A percentile compares a stretch with the other conserved stretches of the same genome.
Evolutionary conservation across 2,329 filamentous ascomycete species (phyloP).

Genomic region (Penicillium sp.): DNA sequence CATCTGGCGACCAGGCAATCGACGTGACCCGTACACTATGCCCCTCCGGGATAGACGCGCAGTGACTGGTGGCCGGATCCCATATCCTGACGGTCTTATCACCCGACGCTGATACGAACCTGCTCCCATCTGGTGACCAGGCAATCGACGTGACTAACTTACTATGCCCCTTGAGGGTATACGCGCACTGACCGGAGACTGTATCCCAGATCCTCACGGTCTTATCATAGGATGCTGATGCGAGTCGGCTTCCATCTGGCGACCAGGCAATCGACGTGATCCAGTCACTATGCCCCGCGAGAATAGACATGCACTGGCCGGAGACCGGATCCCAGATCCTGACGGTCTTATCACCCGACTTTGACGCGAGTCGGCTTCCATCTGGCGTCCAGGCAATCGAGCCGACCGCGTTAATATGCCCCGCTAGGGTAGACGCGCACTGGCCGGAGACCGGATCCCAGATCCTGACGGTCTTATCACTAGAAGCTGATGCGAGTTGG

Average conservation of each 20-base stretch:
- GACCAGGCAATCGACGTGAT: not conserved
- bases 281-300: not conserved
- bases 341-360: slow-evolving; percentile 1
- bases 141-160: slow-evolving; percentile 7
- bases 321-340: too few relatives aligned
- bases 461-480: too few relatives aligned
- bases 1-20: not conserved
- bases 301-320: too few relatives aligned
- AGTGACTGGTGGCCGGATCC: not conserved
- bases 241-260: too few relatives aligned
- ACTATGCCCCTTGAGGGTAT: slow-evolving; percentile 9
- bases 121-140: slow-evolving; percentile 18
- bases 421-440: not conserved
- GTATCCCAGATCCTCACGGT: slow-evolving; percentile 1
- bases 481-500: too few relatives aligned
- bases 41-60: not conserved
- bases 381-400: slow-evolving; percentile 20
- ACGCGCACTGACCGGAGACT: not conserved
- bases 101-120: not conserved
- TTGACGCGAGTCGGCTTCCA: slow-evolving; percentile 10
- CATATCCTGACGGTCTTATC: not conserved
- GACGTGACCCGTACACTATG: not conserved
- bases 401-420: too few relatives aligned
- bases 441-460: too few relatives aligned
- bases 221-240: too few relatives aligned